Conservation (phyloP, 2,329 filamentous ascomycete species). For the Eurotiales sp. region DNA sequence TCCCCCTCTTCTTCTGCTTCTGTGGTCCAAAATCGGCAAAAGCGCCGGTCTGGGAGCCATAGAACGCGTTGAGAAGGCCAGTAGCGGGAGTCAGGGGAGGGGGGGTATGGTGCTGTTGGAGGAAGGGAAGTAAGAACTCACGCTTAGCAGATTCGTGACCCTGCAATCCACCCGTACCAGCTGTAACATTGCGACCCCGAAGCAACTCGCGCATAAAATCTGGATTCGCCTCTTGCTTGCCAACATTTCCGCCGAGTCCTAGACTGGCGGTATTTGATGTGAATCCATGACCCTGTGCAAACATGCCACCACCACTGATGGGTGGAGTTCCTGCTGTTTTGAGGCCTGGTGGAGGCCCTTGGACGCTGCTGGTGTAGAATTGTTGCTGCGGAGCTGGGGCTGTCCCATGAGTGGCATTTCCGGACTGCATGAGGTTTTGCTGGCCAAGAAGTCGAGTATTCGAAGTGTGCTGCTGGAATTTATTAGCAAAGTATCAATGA, state of each 20-base stretch:
- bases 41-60: constrained; percentile 77
- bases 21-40: constrained; percentile 83
- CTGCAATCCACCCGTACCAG: constrained; percentile 61
- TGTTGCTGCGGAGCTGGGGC: constrained; percentile 48
- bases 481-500: constrained; percentile 82
- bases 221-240: constrained; percentile 68
- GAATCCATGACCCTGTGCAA: constrained; percentile 83
- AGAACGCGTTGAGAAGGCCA: constrained; percentile 86
- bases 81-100: constrained; percentile 88
- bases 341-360: constrained; percentile 88
- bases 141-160: constrained; percentile 87
- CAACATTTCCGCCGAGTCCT: constrained; percentile 59
- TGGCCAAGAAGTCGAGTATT: constrained; percentile 56
- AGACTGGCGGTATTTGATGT: constrained; percentile 58
- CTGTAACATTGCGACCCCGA: constrained; percentile 60
- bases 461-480: constrained; percentile 55
- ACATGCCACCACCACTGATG: constrained; percentile 74
- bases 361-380: constrained; percentile 80
- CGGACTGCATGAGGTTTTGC: constrained; percentile 42
- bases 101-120: constrained; percentile 82
- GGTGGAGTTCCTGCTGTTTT: constrained; percentile 95
- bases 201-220: constrained; percentile 81
- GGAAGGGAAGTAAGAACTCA: constrained; percentile 96
- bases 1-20: constrained; percentile 99
- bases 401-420: constrained; percentile 34